Evolutionary conservation across 2,329 filamentous ascomycete genomes (phyloP).

Genomic region (Epicoccum sorghinum): DNA sequence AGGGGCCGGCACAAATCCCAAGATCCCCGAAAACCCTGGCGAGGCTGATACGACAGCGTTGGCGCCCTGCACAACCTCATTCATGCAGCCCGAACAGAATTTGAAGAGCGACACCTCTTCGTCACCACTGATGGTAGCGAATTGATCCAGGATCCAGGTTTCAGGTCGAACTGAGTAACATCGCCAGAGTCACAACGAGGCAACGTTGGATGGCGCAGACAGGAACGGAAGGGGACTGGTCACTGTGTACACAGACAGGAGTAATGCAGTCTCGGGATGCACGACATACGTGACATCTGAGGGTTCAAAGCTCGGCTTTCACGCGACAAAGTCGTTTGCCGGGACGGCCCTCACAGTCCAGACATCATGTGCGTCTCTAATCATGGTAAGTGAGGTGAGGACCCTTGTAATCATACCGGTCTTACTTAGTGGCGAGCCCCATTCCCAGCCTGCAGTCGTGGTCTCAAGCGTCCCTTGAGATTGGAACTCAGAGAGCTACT

Average conservation of each 20-base stretch:
- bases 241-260: slow-evolving; percentile 18
- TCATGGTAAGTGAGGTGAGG: neutral
- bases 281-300: slow-evolving; percentile 38
- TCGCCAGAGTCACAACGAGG: slow-evolving; percentile 28
- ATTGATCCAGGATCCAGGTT: slow-evolving; percentile 40
- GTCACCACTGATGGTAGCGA: slow-evolving; percentile 24
- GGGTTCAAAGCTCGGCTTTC: slow-evolving; percentile 22
- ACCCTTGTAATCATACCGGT: slow-evolving; percentile 8
- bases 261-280: slow-evolving; percentile 25
- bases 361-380: slow-evolving; percentile 14
- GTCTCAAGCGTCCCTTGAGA: slow-evolving; percentile 32
- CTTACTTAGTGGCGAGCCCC: slow-evolving; percentile 17
- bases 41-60: slow-evolving; percentile 22
- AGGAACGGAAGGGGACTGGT: slow-evolving; percentile 16
- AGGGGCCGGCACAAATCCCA: slow-evolving; percentile 6
- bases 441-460: slow-evolving; percentile 19
- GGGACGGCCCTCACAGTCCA: slow-evolving; percentile 21
- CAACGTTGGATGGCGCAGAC: slow-evolving; percentile 16
- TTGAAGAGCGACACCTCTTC: slow-evolving; percentile 17
- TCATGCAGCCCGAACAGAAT: slow-evolving; percentile 18
- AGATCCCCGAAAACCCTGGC: slow-evolving; percentile 9
- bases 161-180: slow-evolving; percentile 38
- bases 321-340: slow-evolving; percentile 24
- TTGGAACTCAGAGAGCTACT: slow-evolving; percentile 29
- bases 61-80: slow-evolving; percentile 27